A percentile compares a stretch with the other conserved stretches of the same genome.
Conservation (phyloP, 148 eudicot genomes). For the Rhododendron mucronatum region DNA sequence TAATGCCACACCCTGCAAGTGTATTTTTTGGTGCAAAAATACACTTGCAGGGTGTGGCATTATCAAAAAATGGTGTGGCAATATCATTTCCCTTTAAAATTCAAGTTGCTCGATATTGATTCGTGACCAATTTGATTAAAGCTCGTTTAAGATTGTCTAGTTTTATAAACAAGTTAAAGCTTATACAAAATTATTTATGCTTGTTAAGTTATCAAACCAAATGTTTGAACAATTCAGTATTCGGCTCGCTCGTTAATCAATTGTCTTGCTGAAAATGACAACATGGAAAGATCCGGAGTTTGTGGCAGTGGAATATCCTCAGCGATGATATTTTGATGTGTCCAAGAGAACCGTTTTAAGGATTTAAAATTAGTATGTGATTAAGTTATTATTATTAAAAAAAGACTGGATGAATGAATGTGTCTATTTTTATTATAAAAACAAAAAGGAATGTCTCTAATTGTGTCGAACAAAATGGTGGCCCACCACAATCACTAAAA, state of each 20-base stretch:
- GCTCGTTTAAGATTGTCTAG: too few species aligned
- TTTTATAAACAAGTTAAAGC: too few species aligned
- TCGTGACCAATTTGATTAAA: too few species aligned
- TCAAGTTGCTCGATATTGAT: too few species aligned
- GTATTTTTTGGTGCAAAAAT: too few species aligned
- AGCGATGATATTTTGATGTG: neutral
- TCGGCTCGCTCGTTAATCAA: neutral
- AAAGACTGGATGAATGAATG: neutral
- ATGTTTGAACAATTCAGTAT: neutral
- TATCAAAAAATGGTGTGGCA: too few species aligned
- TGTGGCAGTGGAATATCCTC: neutral
- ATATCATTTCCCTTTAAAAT: too few species aligned
- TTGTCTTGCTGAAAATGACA: neutral
- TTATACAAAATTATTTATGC: too few species aligned
- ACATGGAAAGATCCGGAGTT: neutral
- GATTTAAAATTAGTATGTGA: neutral
- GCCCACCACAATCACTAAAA: neutral
- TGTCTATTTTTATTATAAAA: neutral
- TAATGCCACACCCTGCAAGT: too few species aligned
- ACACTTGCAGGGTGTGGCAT: too few species aligned
- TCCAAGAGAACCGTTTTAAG: neutral
- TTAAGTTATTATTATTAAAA: neutral
- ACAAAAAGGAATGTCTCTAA: neutral
- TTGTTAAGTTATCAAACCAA: neutral
- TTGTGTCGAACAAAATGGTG: neutral